Percentiles rank a stretch among this genome's conserved stretches.
These are phyloP conservation scores for Craterostigma plantagineum DNA, from an alignment of 257 asterid genomes.

Conservation along the genomic window DNA sequence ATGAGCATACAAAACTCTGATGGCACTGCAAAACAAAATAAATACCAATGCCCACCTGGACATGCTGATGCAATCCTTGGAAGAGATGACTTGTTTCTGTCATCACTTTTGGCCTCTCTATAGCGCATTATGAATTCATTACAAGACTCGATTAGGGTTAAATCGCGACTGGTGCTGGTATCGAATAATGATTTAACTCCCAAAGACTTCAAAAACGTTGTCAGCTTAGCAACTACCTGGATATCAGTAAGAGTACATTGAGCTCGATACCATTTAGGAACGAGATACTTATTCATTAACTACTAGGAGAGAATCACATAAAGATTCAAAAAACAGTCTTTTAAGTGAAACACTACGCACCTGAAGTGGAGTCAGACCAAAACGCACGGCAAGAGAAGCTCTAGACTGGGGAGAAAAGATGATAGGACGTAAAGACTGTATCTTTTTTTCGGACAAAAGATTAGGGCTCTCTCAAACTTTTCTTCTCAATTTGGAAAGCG, in stretches of 20 bases:
- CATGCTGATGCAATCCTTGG: constrained; percentile 96
- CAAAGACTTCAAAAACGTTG: constrained; percentile 68
- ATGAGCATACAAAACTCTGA: no score
- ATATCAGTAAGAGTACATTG: constrained; percentile 1
- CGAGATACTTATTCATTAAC: neutral
- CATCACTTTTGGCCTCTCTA: constrained; percentile 27
- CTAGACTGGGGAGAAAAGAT: constrained; percentile 92
- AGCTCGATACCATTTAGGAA: constrained; percentile 4
- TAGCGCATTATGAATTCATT: constrained; percentile 65
- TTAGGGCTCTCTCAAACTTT: no score
- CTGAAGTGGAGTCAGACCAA: constrained; percentile 63
- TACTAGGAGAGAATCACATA: no score
- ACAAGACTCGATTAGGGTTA: constrained; percentile 82
- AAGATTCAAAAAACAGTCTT: constrained; percentile 1
- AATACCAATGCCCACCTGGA: constrained; percentile 40
- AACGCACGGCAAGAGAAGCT: constrained; percentile 86
- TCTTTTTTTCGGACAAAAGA: no score
- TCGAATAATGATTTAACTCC: constrained; percentile 87
- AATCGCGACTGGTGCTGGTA: constrained; percentile 86
- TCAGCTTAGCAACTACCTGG: constrained; percentile 69
- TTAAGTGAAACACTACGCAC: constrained; percentile 9
- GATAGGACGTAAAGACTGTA: constrained; percentile 28
- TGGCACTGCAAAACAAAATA: neutral
- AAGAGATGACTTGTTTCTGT: constrained; percentile 23
- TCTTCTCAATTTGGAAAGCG: no score